These are phyloP conservation scores for Millerozyma acaciae DNA, from an alignment of 805 yeast genomes.

Conservation along the genomic window DNA sequence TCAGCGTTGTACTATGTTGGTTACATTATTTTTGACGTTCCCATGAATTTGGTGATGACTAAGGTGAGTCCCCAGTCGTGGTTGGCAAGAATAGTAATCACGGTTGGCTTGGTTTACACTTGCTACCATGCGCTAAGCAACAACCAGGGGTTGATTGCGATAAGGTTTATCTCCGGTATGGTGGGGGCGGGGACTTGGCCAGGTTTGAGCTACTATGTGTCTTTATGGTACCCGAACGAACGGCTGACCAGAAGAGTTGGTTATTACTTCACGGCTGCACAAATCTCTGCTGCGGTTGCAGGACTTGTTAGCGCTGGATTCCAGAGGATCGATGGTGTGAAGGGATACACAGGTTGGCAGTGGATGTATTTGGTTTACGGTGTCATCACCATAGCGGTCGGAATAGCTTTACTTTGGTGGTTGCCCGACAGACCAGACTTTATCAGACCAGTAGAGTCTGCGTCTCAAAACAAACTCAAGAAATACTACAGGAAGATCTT, in stretches of 20 bases:
- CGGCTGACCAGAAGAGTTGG: conserved; percentile 78
- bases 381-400: conserved; percentile 57
- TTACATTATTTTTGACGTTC: conserved; percentile 78
- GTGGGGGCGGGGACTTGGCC: conserved; percentile 92
- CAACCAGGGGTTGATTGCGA: conserved; percentile 61
- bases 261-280: conserved; percentile 89
- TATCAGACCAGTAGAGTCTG: conserved; percentile 7
- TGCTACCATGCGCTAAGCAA: conserved; percentile 64
- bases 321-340: conserved; percentile 70
- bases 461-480: conserved; percentile 12
- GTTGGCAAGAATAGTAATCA: conserved; percentile 72
- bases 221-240: conserved; percentile 81
- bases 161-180: conserved; percentile 68
- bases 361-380: conserved; percentile 85
- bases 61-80: conserved; percentile 78
- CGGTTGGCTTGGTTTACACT: conserved; percentile 73
- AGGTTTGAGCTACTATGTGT: conserved; percentile 77
- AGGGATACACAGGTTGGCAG: conserved; percentile 79
- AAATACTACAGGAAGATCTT: conserved; percentile 21
- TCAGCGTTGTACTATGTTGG: conserved; percentile 82
- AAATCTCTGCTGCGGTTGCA: conserved; percentile 83
- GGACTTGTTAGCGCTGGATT: conserved; percentile 86
- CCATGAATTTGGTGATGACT: conserved; percentile 87
- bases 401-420: conserved; percentile 72
- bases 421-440: conserved; percentile 70